A percentile compares a stretch with the other conserved stretches of the same genome.
Evolutionary conservation across 129 eudicot species (phyloP).

Genomic region (Gnaphalium uliginosum): DNA sequence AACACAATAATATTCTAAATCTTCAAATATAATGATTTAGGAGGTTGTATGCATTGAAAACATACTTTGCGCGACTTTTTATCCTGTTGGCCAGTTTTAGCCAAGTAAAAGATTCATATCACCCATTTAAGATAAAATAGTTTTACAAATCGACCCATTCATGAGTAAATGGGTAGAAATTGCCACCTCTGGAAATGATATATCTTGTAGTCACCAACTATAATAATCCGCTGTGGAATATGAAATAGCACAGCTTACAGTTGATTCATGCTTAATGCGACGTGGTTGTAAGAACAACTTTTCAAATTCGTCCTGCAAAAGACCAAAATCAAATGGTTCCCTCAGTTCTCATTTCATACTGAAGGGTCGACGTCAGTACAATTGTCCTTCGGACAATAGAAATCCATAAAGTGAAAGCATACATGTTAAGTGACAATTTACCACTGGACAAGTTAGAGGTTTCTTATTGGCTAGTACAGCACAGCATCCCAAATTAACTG

Average conservation of each 20-base stretch:
- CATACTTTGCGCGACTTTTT: neutral
- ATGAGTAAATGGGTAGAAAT: neutral
- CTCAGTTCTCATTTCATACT: neutral
- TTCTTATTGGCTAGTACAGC: conserved; percentile 93
- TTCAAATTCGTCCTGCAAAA: conserved; percentile 83
- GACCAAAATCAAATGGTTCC: conserved; percentile 5
- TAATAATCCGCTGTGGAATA: neutral
- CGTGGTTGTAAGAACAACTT: conserved; percentile 66
- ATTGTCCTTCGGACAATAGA: neutral
- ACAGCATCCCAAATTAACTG: conserved; percentile 58
- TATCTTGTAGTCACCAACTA: neutral
- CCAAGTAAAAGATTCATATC: neutral
- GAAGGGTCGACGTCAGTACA: conserved; percentile 9
- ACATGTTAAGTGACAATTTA: conserved; percentile 28
- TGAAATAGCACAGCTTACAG: conserved; percentile 54
- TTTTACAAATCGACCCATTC: neutral
- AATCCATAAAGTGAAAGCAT: neutral
- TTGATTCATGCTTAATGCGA: conserved; percentile 80
- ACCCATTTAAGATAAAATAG: neutral
- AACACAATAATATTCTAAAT: neutral
- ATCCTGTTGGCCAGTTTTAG: neutral
- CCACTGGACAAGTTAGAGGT: conserved; percentile 88
- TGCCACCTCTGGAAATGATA: neutral
- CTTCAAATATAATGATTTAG: neutral
- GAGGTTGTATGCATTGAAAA: conserved; percentile 5